Conservation (phyloP, 768 basidiomycete species). For the Mycena albidolilacea region DNA sequence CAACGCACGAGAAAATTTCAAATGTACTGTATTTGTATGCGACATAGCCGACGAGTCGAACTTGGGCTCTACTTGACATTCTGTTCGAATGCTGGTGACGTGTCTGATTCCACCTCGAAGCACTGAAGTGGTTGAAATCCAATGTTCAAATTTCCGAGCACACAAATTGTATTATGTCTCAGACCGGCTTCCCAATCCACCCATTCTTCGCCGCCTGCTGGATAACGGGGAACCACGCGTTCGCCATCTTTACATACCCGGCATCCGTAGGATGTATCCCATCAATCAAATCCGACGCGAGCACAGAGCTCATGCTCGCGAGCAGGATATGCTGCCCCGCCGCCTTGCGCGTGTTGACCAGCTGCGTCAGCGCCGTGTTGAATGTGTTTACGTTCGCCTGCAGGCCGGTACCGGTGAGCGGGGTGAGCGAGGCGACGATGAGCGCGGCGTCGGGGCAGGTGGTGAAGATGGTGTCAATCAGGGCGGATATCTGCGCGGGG, state of each 20-base stretch:
- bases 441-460: constrained; percentile 31
- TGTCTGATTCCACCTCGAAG: too few species aligned
- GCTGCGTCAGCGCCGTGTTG: constrained; percentile 25
- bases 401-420: constrained; percentile 3
- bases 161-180: background rate
- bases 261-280: constrained; percentile 36
- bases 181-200: constrained; percentile 35
- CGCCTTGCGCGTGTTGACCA: constrained; percentile 26
- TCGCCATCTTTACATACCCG: constrained; percentile 36
- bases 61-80: too few species aligned
- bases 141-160: too few species aligned
- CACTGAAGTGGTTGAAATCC: too few species aligned
- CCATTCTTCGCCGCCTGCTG: constrained; percentile 34
- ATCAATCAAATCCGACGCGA: constrained; percentile 31
- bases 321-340: constrained; percentile 38
- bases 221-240: constrained; percentile 35
- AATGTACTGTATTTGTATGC: too few species aligned
- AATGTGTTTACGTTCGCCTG: constrained; percentile 28
- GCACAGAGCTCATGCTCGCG: constrained; percentile 19
- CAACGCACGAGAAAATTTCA: too few species aligned
- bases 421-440: constrained; percentile 33
- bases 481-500: constrained; percentile 17
- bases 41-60: too few species aligned
- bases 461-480: constrained; percentile 31
- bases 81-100: too few species aligned